These are phyloP conservation scores for Lasiodiplodia hormozganensis DNA, from an alignment of 2,329 filamentous ascomycete genomes.

Conservation along the genomic window DNA sequence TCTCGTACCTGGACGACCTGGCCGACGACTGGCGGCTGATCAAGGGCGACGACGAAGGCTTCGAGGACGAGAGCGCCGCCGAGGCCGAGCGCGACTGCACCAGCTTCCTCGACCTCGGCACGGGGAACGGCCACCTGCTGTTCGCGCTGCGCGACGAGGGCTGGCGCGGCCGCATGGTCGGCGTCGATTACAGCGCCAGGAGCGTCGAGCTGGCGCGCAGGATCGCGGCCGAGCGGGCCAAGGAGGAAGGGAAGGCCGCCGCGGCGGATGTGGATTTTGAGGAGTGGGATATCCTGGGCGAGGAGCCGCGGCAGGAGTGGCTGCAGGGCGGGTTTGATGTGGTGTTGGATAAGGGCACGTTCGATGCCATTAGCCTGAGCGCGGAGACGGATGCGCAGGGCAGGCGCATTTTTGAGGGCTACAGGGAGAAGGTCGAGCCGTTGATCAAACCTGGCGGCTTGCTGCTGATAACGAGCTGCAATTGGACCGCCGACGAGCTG, in stretches of 20 bases:
- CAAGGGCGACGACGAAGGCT: slow-evolving; percentile 35
- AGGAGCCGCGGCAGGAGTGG: slow-evolving; percentile 62
- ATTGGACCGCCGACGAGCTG: slow-evolving; percentile 94
- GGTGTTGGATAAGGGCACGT: slow-evolving; percentile 97
- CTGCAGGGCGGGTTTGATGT: slow-evolving; percentile 75
- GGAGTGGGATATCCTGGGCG: slow-evolving; percentile 59
- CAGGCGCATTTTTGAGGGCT: slow-evolving; percentile 74
- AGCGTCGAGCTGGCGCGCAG: slow-evolving; percentile 76
- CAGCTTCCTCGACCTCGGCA: slow-evolving; percentile 84
- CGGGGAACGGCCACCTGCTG: slow-evolving; percentile 92
- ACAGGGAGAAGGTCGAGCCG: slow-evolving; percentile 70
- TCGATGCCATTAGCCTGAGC: slow-evolving; percentile 88
- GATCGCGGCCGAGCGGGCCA: slow-evolving; percentile 53
- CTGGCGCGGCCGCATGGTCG: slow-evolving; percentile 76
- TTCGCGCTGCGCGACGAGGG: slow-evolving; percentile 74
- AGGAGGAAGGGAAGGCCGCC: slow-evolving; percentile 34
- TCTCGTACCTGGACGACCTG: slow-evolving; percentile 67
- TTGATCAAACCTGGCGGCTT: slow-evolving; percentile 75
- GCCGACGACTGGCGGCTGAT: slow-evolving; percentile 56
- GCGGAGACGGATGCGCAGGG: slow-evolving; percentile 60
- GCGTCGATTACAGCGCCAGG: slow-evolving; percentile 83
- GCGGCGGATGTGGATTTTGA: slow-evolving; percentile 55
- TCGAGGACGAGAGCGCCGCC: slow-evolving; percentile 35
- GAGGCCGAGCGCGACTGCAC: slow-evolving; percentile 40
- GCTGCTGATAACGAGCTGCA: slow-evolving; percentile 91